Evolutionary conservation across 2,329 filamentous ascomycete genomes (phyloP), one percentile per base, ranked within the genome.

Genomic region (Calonectria hawksworthii): DNA sequence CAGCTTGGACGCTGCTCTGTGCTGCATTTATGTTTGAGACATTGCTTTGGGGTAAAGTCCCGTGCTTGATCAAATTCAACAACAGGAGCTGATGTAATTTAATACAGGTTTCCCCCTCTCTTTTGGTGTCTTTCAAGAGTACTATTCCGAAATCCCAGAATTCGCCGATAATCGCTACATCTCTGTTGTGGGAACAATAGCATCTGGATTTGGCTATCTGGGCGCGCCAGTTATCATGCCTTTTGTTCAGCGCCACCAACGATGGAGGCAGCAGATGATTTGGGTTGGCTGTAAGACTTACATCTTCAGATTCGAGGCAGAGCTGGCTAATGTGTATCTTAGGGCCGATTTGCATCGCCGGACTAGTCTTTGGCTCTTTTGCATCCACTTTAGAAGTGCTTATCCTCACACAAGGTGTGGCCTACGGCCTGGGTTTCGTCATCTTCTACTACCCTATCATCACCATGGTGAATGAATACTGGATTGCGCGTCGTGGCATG

Each of bases 401-500:
- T 5, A 56, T 56, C 52, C 52, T 56, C 18, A 56, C 52, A 11
- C 52, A 56, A n/a, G 52, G 52, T 16, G 52, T 56, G 8, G 30
- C 52, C 2, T 56, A 56, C 10, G 52, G 52, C 8, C 18, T 56
- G 11, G 52, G 52, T 3, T 56, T 56, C 10, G 18, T 56, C 10
- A 3, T 34, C 6, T 56, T 56, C 52, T 56, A 56, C 30, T 56
- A 56, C 21, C 52, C 52, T 10, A 56, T 56, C 21, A n/a, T 56
- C 28, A 56, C 28, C 18, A 56, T 56, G 52, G 52, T 56, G 28
- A 56, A 56, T 56, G 52, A 56, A n/a, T 56, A 56, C 11, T 56
- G 52, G 52, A 56, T 56, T 18, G 21, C 52, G 7, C 52, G 52
- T 13, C 52, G 52, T 10, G 52, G 52, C 2, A 56, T 56, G 52